Base-by-base conservation (phyloP, 2,329 filamentous ascomycete species). In the Sclerotinia sclerotiorum region DNA sequence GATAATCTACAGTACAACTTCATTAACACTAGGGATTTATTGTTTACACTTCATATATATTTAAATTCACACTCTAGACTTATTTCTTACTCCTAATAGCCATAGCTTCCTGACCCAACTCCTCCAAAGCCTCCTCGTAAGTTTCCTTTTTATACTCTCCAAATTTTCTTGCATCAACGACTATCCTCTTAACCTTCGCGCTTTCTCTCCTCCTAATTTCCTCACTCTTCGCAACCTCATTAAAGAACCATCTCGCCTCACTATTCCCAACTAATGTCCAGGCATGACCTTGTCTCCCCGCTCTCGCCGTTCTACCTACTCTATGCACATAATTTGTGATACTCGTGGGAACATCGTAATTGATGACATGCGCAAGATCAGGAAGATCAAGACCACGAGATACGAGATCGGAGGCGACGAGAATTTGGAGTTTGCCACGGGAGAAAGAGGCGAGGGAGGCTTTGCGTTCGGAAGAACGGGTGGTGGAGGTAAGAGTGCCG, bases 401-500 rank as follows among this genome's bases (percentile, higher is more conserved):
- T 0, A 95, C 92, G n/a, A 96, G 90, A 77, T 98, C 94, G 0
- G 95, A 97, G 0, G 94, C 93, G 57, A 98, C 89, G 55, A 98
- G 87, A 58, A 97, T 87, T 8, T 88, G 88, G 35, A 91, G 79
- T 69, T 86, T 86, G 68, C 84, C 84, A 10, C 81, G 78, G 4
- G 84, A 80, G 78, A 94, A 94, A n/a, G 85, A 84, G 35, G 84
- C 83, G 32, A 94, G 82, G 0, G 89, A 88, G 74, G 87, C 88
- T 69, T 87, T 86, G 21, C 91, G 89, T 19, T 86, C 84, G 19
- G 89, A 86, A 1, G 89, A 91, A n/a, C 90, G 87, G 35, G 89
- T 90, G 0, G 91, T 91, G 27, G 92, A 94, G 19, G 92, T 92
- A 70, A 95, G 85, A 0, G 89, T 92, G 69, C 87, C 88, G 66